phyloP scores from a whole-genome alignment of 2,329 filamentous ascomycete genomes.

The Aspergillus sojae region DNA sequence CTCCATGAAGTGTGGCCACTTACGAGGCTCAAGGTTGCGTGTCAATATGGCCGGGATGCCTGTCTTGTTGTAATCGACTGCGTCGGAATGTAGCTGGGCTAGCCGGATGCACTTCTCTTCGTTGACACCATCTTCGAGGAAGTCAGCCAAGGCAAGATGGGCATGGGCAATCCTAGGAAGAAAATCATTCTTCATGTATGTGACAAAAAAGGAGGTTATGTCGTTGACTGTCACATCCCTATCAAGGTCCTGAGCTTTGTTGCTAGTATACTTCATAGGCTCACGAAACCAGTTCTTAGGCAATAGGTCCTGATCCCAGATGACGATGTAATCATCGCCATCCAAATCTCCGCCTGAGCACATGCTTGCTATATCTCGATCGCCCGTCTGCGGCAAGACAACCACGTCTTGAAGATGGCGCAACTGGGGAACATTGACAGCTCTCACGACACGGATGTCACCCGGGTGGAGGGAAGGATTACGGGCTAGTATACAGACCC shows the following conservation, averaged over 20 bases:
- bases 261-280: conserved; percentile 75
- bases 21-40: conserved; percentile 59
- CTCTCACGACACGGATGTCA: conserved; percentile 84
- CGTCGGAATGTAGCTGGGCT: conserved; percentile 80
- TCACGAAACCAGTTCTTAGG: conserved; percentile 69
- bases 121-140: conserved; percentile 63
- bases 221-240: conserved; percentile 71
- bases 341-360: conserved; percentile 95
- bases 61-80: conserved; percentile 93
- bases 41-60: conserved; percentile 74
- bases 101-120: conserved; percentile 71
- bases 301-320: conserved; percentile 81
- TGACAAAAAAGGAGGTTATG: conserved; percentile 82
- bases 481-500: conserved; percentile 79
- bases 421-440: conserved; percentile 73
- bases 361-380: conserved; percentile 87
- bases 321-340: conserved; percentile 91
- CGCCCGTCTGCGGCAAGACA: conserved; percentile 81
- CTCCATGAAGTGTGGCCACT: conserved; percentile 89
- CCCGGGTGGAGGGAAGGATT: conserved; percentile 95
- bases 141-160: conserved; percentile 78
- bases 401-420: conserved; percentile 81
- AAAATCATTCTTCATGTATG: conserved; percentile 88
- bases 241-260: conserved; percentile 58
- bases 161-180: conserved; percentile 78